phyloP scores from a whole-genome alignment of 352 stramenopile genomes.

The Phytophthora agathidicida region DNA sequence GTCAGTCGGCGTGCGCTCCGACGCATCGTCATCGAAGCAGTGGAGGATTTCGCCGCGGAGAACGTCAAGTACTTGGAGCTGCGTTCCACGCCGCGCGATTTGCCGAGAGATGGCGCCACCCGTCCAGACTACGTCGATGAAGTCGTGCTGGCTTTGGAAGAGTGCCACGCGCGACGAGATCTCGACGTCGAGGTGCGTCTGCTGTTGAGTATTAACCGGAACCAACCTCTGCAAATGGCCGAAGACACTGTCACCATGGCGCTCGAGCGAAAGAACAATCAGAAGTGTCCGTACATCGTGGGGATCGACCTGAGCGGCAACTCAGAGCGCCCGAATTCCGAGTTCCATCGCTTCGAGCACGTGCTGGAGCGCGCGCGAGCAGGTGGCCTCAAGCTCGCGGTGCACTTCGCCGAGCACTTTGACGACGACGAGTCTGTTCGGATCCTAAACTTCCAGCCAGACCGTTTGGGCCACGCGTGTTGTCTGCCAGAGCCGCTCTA shows the following conservation, averaged over 20 bases:
- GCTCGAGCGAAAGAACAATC: conserved; percentile 49
- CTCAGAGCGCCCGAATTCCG: conserved; percentile 72
- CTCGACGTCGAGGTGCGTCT: conserved; percentile 78
- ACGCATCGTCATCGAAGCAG: conserved; percentile 72
- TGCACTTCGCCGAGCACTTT: conserved; percentile 94
- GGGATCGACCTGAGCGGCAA: conserved; percentile 90
- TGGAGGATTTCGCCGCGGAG: conserved; percentile 85
- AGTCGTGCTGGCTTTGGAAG: conserved; percentile 68
- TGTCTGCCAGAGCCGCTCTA: conserved; percentile 80
- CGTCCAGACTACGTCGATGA: conserved; percentile 75
- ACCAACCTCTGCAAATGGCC: conserved; percentile 64
- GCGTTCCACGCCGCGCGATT: conserved; percentile 75
- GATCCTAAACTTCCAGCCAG: conserved; percentile 90
- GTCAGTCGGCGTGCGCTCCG: conserved; percentile 66
- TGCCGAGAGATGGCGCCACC: conserved; percentile 59
- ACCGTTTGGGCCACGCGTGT: conserved; percentile 93
- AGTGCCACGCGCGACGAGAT: conserved; percentile 59
- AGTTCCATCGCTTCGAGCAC: conserved; percentile 87
- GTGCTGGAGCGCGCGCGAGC: conserved; percentile 73
- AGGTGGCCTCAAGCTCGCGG: conserved; percentile 82
- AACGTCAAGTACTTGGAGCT: conserved; percentile 89
- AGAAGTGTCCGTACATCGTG: conserved; percentile 64
- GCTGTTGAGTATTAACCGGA: conserved; percentile 85
- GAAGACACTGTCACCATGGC: conserved; percentile 70
- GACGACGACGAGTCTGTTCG: conserved; percentile 76